Conservation (phyloP, 2,329 filamentous ascomycete genomes). For the Phyllachora maydis region DNA sequence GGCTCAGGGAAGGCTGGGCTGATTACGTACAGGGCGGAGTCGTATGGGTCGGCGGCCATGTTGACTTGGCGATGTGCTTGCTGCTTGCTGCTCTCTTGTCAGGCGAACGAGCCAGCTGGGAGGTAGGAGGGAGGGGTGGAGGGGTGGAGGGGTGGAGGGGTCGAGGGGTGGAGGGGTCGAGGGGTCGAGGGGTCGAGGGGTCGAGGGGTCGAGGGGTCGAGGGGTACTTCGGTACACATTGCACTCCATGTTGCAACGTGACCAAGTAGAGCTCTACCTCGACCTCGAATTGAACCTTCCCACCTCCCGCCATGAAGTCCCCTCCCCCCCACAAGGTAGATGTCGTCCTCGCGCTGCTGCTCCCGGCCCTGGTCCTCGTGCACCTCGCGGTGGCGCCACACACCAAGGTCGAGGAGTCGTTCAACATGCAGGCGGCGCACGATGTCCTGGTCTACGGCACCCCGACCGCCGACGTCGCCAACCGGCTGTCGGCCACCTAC, state of each 20-base stretch:
- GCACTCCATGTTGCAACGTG: no score
- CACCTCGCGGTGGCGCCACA: slow-evolving; percentile 65
- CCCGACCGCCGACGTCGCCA: slow-evolving; percentile 31
- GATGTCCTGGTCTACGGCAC: slow-evolving; percentile 72
- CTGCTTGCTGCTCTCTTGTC: no score
- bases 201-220: no score
- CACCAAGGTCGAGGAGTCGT: slow-evolving; percentile 97
- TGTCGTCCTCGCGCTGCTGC: slow-evolving; percentile 21
- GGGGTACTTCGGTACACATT: no score
- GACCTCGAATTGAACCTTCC: no score
- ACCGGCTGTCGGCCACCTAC: slow-evolving; percentile 42
- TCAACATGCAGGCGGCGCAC: slow-evolving; percentile 87
- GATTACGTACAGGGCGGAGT: slow-evolving; percentile 49
- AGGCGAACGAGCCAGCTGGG: no score
- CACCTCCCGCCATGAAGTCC: no score
- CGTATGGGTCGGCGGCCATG: slow-evolving; percentile 40
- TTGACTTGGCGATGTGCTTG: slow-evolving; percentile 1
- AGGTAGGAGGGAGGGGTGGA: no score
- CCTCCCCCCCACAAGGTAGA: no score
- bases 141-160: neutral
- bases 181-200: no score
- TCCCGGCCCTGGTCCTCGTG: slow-evolving; percentile 41
- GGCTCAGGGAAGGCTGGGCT: slow-evolving; percentile 1
- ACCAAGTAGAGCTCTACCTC: no score
- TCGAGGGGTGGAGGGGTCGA: no score